Evolutionary conservation across 2,329 filamentous ascomycete genomes (phyloP), one percentile per base, ranked within the genome.

Genomic region (Nigrospora oryzae): DNA sequence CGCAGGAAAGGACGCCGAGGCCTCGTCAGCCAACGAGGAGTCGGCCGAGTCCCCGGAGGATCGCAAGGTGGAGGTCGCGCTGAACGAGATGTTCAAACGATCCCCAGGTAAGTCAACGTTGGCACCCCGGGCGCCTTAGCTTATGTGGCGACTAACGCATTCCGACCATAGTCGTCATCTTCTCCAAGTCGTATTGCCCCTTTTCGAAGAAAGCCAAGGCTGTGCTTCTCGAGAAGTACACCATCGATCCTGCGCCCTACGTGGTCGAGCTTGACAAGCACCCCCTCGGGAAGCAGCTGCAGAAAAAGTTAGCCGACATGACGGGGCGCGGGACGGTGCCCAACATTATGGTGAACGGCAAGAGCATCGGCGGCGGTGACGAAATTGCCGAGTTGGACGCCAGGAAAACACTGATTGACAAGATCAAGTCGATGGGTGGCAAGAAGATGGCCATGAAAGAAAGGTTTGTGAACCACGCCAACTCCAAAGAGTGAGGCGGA

Each of bases 141-240:
- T 14, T 49, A 34, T 36, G 46, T 19, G 15, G 16, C 38, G 15
- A 7, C 23, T 28, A 10, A 28, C 23, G 23, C 23, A 2, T 28
- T 28, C 8, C 42, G 44, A 8, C 35, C 35, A 32, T 56, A 93
- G 89, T 97, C 48, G 86, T 96, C 62, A 88, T 98, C 56, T 97
- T 97, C 70, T 95, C 89, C 51, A 97, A 98, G 66, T 80, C 86
- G 1, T 95, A 91, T 68, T 98, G 93, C 64, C 89, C 86, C 1
- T 84, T 79, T 67, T 96, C 89, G 42, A 84, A 82, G 60, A 82
- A 81, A 54, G 93, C 93, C 38, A 98, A 98, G 67, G 73, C 74
- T 37, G 77, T 97, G 45, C 77, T 98, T 36, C 79, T 95, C 36
- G 80, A 90, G 17, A 83, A 85, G 55, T 97, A 97, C 70, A 73